Evolutionary conservation across 2,329 filamentous ascomycete genomes (phyloP).

Genomic region (Exophiala sp.): DNA sequence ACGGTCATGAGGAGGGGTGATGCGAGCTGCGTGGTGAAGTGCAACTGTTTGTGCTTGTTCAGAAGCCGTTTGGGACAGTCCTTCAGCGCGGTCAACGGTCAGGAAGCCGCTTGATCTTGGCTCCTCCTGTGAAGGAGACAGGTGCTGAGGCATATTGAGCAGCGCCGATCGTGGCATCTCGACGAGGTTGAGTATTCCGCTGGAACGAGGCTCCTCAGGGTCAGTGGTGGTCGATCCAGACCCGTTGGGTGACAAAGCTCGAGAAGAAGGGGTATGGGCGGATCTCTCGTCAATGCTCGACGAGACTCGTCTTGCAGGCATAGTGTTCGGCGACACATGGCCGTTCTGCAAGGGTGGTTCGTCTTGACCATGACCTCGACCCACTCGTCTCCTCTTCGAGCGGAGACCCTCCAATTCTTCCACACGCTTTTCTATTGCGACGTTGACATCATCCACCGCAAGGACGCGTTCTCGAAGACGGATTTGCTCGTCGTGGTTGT

Average conservation of each 20-base stretch:
- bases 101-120: slow-evolving; percentile 28
- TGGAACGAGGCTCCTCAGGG: slow-evolving; percentile 25
- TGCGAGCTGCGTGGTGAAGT: slow-evolving; percentile 11
- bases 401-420: slow-evolving; percentile 26
- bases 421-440: slow-evolving; percentile 22
- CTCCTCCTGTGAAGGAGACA: slow-evolving; percentile 23
- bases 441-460: slow-evolving; percentile 30
- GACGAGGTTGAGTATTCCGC: slow-evolving; percentile 27
- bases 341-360: slow-evolving; percentile 8
- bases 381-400: slow-evolving; percentile 23
- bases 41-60: slow-evolving; percentile 8
- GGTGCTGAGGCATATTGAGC: slow-evolving; percentile 12
- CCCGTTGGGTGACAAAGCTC: slow-evolving; percentile 23
- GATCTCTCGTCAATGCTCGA: slow-evolving; percentile 24
- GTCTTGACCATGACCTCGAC: slow-evolving; percentile 9
- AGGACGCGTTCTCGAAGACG: slow-evolving; percentile 29
- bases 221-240: slow-evolving; percentile 7
- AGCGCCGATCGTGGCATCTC: slow-evolving; percentile 12
- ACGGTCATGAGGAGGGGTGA: slow-evolving; percentile 17
- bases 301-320: slow-evolving; percentile 18
- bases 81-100: slow-evolving; percentile 23
- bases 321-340: slow-evolving; percentile 19
- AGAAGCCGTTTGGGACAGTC: slow-evolving; percentile 12
- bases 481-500: slow-evolving; percentile 29
- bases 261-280: slow-evolving; percentile 23